Conservation (phyloP, 164 flowering plant genomes). For the Cinnamomum chago region DNA sequence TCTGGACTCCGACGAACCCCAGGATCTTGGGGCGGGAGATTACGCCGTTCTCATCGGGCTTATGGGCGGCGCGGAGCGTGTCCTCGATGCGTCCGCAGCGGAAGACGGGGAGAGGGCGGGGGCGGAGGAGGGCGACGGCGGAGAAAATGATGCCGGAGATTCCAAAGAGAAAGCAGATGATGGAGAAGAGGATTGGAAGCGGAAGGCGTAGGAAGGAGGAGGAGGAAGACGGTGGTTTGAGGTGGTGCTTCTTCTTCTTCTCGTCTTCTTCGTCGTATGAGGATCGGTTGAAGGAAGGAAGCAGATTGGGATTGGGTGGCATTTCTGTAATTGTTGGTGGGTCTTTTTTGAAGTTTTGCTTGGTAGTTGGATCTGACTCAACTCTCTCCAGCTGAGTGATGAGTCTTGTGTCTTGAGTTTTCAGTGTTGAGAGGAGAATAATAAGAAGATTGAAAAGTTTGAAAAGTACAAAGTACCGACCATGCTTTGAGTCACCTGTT, state of each 20-base stretch:
- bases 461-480: no score
- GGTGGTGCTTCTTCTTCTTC: neutral
- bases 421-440: no score
- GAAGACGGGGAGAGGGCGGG: slow-evolving; percentile 27
- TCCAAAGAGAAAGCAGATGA: slow-evolving; percentile 34
- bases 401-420: no score
- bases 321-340: slow-evolving; percentile 4
- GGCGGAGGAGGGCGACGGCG: slow-evolving; percentile 24
- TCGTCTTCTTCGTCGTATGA: neutral
- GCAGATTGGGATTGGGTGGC: neutral
- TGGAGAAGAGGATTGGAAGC: slow-evolving; percentile 16
- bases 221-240: slow-evolving; percentile 1
- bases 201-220: neutral
- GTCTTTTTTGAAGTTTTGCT: neutral
- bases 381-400: neutral
- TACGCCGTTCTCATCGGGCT: slow-evolving; percentile 10
- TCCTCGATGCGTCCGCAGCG: slow-evolving; percentile 45
- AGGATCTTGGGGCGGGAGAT: slow-evolving; percentile 41
- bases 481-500: no score
- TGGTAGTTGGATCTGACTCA: neutral
- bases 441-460: no score
- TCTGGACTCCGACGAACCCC: slow-evolving; percentile 59
- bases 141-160: slow-evolving; percentile 37
- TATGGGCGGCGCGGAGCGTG: slow-evolving; percentile 29
- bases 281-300: neutral